Evolutionary conservation across 345 rosid species (phyloP), one percentile per base, ranked within the genome.

Genomic region (Hevea brasiliensis): DNA sequence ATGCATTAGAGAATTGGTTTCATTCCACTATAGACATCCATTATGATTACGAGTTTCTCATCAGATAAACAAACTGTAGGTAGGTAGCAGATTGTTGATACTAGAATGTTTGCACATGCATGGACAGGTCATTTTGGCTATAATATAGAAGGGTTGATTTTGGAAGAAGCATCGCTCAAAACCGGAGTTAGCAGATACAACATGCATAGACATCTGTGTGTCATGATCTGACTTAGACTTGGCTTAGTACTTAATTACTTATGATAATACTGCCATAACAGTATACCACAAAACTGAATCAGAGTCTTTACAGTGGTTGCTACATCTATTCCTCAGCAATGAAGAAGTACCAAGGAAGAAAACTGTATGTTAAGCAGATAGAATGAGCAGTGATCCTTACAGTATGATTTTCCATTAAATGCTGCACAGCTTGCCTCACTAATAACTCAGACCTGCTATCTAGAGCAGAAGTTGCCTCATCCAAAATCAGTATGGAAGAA

Each of bases 381-480:
- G 29, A 67, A 45, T 59, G 29, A 73, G 61, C 15, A 13, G 44
- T 13, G 51, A 37, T 21, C 61, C 85, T 88, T 81, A 94, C 99
- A 12, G 98, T 95, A 70, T 82, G 92, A 75, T 87, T 91, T 88
- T 86, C 81, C 90, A 81, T 90, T 78, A 95, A 74, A 68, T 87
- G 85, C 63, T 89, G 84, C 67, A 92, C 80, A 23, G 99, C 98
- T 85, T 95, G 88, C 82, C 98, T 87, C 79, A 92, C 92, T 77
- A 95, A 72, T 61, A 85, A 75, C 84, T 92, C 99, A 7, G 97
- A 91, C 87, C 84, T 87, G 83, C 94, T 88, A 85, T 95, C 97
- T 67, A 95, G 80, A 29, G 98, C 99, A 72, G 98, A 95, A 61
- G 99, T 95, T 75, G 99, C 99, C 85, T 95, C 99, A 80, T 95